Base-by-base conservation (phyloP, 192 early-diverging fungal species). In the Dimargaris cristalligena region DNA sequence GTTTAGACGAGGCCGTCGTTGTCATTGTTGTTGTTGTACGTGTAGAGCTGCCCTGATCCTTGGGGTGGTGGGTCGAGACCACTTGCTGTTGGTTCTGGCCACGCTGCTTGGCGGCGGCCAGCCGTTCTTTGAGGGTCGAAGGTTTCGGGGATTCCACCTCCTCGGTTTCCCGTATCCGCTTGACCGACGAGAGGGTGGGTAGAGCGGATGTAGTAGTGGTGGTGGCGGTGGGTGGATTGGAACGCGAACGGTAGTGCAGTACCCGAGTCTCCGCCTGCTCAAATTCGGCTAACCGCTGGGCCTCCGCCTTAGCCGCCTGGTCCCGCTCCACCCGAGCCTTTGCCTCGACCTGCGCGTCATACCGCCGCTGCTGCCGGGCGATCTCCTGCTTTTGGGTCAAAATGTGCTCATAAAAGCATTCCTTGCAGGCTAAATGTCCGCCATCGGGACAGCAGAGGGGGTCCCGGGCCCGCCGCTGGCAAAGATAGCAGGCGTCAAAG, bases 401-500 rank as follows among this genome's bases (percentile, higher is more conserved):
- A 30, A 94, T 85, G 45, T 80, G 84, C 60, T 87, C 81, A 60
- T 86, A 82, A 34, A 86, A 83, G 64, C 93, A 97, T 59, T 94
- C 93, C 41, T 79, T 82, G 70, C 92, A 96, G 0, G 83, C 74
- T n/a, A 94, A 65, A 67, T 96, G 92, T n/a, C n/a, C n/a, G 1
- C 90, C 92, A 38, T 82, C 67, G 2, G 71, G 60, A 49, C 88
- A 89, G 55, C 72, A 71, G 0, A 88, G 68, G 14, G 87, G 87
- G 55, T 83, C 79, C 26, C 83, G 67, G 9, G 87, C 86, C 29
- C 69, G 76, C 60, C 83, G 83, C 9, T 93, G 72, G 63, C 93
- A 97, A 25, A 94, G 66, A 61, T 83, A 89, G 65, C 93, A 97
- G 18, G 91, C 79, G 63, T 97, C 83, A 64, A 80, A 94, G 28